Base-by-base conservation (phyloP, 176 grass and related monocot genomes). In the Oryza punctata region DNA sequence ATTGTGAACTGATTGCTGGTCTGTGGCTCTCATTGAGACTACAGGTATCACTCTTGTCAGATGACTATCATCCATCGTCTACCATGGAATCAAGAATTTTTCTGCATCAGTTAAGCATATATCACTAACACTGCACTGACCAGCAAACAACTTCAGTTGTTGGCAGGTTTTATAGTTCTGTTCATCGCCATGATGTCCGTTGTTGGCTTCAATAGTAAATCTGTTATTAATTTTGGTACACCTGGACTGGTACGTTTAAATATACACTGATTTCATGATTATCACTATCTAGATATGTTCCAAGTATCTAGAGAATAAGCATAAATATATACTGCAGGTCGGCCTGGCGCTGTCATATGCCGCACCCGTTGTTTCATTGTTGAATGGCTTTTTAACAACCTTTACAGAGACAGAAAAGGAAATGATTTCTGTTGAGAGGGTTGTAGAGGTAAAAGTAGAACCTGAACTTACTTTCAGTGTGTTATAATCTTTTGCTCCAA, bases 361-460 rank as follows among this genome's bases (percentile, higher is more conserved):
- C 45, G 89, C 92, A 70, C 96, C 92, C 67, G 87, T 98, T 74
- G 92, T 98, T 24, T 95, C 93, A 28, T 87, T 98, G 79, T 88
- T 98, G 68, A 98, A 94, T 85, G 89, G 90, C 40, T 93, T 95
- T 77, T 88, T 95, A 73, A 98, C 93, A 46, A 95, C 90, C 78
- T 93, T 98, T 76, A 98, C 96, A 28, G 96, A 98, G 68, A 98
- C 93, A 69, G 96, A 98, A 79, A 98, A 95, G 82, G 96, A 98
- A 93, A 93, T 95, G 96, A 89, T 98, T 64, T 91, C 93, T 77
- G 82, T 98, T 87, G 96, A 98, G 81, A 95, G 96, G 89, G 82
- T 93, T 78, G 76, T 81, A 15, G 96, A 98, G 96, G 93, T 98
- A 88, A 77, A 49, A 67, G 91, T 95, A 88, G 73, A 32, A 67